Conservation (phyloP, 2,329 filamentous ascomycete species). For the Colletotrichum echinochloae region DNA sequence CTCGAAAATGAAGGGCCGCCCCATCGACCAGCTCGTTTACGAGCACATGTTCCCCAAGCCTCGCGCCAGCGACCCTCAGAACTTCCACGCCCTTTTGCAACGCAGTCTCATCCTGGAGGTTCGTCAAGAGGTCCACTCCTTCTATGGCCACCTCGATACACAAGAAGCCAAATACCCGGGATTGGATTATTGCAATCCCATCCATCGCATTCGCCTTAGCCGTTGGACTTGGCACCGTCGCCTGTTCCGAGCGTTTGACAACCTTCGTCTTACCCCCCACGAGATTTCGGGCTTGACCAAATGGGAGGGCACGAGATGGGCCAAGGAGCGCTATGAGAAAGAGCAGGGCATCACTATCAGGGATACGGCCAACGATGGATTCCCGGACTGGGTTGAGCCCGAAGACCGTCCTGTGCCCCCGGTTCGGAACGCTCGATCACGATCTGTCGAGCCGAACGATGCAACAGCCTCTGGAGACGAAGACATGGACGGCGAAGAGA, state of each 20-base stretch:
- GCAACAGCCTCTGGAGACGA: conserved; percentile 45
- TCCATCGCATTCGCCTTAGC: conserved; percentile 81
- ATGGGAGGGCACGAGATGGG: conserved; percentile 88
- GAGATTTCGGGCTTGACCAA: conserved; percentile 81
- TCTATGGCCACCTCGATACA: conserved; percentile 83
- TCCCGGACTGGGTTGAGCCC: conserved; percentile 70
- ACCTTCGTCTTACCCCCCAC: conserved; percentile 72
- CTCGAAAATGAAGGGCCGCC: conserved; percentile 74
- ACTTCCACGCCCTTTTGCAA: conserved; percentile 77
- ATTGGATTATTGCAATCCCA: conserved; percentile 79
- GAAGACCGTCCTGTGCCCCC: conserved; percentile 42
- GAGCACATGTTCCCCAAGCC: conserved; percentile 78
- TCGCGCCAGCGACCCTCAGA: conserved; percentile 74
- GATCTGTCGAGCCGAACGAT: conserved; percentile 32
- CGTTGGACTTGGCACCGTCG: conserved; percentile 82
- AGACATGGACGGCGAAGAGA: conserved; percentile 62
- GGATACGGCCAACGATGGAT: conserved; percentile 78
- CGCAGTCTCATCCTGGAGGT: conserved; percentile 81
- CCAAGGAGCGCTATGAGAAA: conserved; percentile 81
- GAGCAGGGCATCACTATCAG: conserved; percentile 77
- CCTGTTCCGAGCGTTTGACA: conserved; percentile 81
- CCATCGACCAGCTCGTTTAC: conserved; percentile 80
- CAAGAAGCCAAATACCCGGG: conserved; percentile 86
- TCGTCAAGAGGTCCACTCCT: conserved; percentile 80
- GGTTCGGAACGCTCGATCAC: conserved; percentile 27